Evolutionary conservation across 495 filamentous ascomycete genomes (phyloP).

Genomic region (Aspergillus sclerotioniger): DNA sequence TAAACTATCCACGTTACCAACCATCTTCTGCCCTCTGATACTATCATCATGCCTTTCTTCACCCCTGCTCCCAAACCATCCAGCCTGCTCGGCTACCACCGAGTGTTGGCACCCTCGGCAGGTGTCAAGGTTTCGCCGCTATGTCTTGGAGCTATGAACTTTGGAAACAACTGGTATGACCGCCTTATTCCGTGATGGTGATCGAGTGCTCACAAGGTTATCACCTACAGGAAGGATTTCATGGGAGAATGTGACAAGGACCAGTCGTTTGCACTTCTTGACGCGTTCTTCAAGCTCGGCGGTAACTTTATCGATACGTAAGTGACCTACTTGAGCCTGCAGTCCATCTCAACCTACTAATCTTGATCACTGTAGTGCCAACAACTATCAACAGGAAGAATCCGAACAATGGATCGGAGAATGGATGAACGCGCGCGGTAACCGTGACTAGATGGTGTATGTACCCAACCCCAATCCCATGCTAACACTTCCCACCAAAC

Average conservation of each 20-base stretch:
- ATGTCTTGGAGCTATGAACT: slow-evolving; percentile 61
- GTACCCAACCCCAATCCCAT: too few species aligned
- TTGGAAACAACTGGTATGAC: slow-evolving; percentile 54
- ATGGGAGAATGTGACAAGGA: slow-evolving; percentile 27
- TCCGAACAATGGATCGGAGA: slow-evolving; percentile 54
- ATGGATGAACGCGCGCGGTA: slow-evolving; percentile 51
- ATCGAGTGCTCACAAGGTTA: too few species aligned
- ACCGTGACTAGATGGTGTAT: slow-evolving; percentile 61
- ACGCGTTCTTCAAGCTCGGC: slow-evolving; percentile 47
- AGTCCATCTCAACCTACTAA: too few species aligned
- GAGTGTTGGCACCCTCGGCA: slow-evolving; percentile 57
- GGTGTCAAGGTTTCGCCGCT: slow-evolving; percentile 61
- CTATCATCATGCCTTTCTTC: slow-evolving; percentile 1
- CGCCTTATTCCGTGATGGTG: slow-evolving; percentile 42
- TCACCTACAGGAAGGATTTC: too few species aligned
- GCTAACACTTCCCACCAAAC: too few species aligned
- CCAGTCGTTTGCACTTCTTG: slow-evolving; percentile 48
- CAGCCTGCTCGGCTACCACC: slow-evolving; percentile 29
- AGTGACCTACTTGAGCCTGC: too few species aligned
- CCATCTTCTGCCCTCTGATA: too few species aligned
- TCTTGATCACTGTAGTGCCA: slow-evolving; percentile 18
- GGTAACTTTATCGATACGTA: slow-evolving; percentile 55
- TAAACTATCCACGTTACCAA: too few species aligned
- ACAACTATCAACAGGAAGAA: slow-evolving; percentile 54
- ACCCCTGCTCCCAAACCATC: slow-evolving; percentile 8